Evolutionary conservation across 129 eudicot species (phyloP), one percentile per base, ranked within the genome.

Genomic region (Artemisia annua): DNA sequence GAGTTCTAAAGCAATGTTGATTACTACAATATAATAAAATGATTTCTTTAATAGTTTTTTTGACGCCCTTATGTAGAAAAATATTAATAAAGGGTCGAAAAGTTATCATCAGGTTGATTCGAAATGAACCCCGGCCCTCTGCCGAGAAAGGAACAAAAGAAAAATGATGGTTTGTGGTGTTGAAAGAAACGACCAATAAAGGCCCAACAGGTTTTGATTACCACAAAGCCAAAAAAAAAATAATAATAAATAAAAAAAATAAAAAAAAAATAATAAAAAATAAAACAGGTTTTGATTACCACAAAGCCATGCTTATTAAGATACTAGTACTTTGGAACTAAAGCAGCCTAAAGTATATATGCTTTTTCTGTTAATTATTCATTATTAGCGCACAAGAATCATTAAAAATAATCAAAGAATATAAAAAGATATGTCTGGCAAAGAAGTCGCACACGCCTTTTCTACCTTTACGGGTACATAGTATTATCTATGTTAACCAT

Each of bases 281-380:
- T n/a, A n/a, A n/a, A n/a, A n/a, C n/a, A n/a, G n/a, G n/a, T n/a
- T n/a, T 51, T 66, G 32, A 56, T 60, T 55, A 19, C 24, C 67
- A 15, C 22, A 28, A 11, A 39, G 35, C 67, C 87, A 79, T 72
- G 75, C 78, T 39, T 39, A 39, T 39, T 65, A 56, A 69, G 78
- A 64, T 32, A 32, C 22, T 30, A 70, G 71, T 65, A 74, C 53
- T 60, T 20, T 56, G 74, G 87, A 72, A 73, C 65, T 57, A 84
- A 81, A 80, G 81, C 79, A 77, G 19, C 81, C 53, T 81, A 81
- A 81, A 84, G 83, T 84, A 74, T 69, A 69, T 81, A 77, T 81
- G 81, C 85, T 39, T 84, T 84, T 84, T 17, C 46, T 10, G 67
- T 62, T 30, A 30, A 30, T 28, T 30, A 26, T 61, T 15, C 4